Evolutionary conservation across 1,139 yeast genomes (phyloP), one percentile per base, ranked within the genome.

Genomic region (Debaryomyces psychrophilus): DNA sequence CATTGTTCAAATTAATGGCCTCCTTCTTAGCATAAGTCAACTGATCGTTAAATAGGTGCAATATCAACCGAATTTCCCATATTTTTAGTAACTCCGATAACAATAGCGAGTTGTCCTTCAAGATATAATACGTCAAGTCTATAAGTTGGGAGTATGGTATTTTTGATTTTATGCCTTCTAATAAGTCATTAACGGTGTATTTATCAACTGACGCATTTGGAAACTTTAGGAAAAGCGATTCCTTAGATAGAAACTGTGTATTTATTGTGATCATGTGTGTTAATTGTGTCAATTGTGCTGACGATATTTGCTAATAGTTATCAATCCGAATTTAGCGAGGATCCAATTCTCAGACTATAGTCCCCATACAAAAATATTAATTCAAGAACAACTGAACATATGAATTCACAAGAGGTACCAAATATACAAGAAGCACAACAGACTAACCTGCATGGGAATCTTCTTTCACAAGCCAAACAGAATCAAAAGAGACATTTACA

Each of bases 11-110:
- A 43, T 60, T 62, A 14, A 71, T 60, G 11, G 76, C 77, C 51
- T 74, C 79, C 29, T 60, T 59, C 49, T 67, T 69, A 9, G 79
- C 79, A 17, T 50, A 49, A 1, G 52, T 51, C 18, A 71, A 56
- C 34, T 64, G 64, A 47, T 65, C 59, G 45, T 58, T 60, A 55
- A 72, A 71, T 8, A 72, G 44, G 14, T 62, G 61, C n/a, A 68
- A 53, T 6, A 59, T 53, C 25, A 74, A 57, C 18, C 79, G 54
- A n/a, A 70, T 61, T 45, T 71, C 71, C 79, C 79, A 74, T 17
- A 72, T 41, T 42, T 54, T 57, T 12, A 73, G 55, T 17, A 40
- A 27, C 9, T 60, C 53, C 22, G 43, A 44, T 9, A 41, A 31
- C 8, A 43, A 31, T 15, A 53, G 43, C 22, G 48, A 50, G 9